These are phyloP conservation scores for Tricholoma matsutake DNA, from an alignment of 768 basidiomycete genomes.

Conservation along the genomic window DNA sequence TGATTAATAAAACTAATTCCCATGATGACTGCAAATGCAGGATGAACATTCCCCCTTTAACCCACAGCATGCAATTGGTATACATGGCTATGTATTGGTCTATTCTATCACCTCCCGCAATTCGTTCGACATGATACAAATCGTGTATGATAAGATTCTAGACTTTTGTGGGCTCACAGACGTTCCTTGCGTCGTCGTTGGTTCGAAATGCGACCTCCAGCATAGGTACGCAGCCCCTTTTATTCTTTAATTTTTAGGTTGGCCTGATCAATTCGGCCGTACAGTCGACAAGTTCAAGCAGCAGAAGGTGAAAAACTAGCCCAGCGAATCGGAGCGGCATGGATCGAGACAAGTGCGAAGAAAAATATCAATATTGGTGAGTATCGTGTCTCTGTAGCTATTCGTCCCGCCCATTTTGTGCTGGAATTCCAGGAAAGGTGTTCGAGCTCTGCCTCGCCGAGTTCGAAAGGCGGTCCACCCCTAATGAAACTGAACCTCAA, in stretches of 20 bases:
- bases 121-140: conserved; percentile 93
- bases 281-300: conserved; percentile 67
- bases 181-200: conserved; percentile 93
- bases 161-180: conserved; percentile 84
- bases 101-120: conserved; percentile 88
- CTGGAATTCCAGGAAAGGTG: conserved; percentile 56
- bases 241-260: neutral
- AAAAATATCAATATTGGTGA: conserved; percentile 82
- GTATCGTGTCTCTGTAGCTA: conserved; percentile 30
- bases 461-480: conserved; percentile 71
- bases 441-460: conserved; percentile 83
- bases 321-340: conserved; percentile 67
- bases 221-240: conserved; percentile 52
- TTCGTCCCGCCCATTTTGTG: conserved; percentile 1
- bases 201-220: conserved; percentile 84
- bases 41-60: conserved; percentile 96
- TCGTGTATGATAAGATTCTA: conserved; percentile 94
- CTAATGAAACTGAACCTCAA: conserved; percentile 42
- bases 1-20: neutral
- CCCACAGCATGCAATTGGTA: conserved; percentile 91
- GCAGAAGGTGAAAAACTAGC: conserved; percentile 78
- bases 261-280: conserved; percentile 2
- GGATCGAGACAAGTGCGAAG: conserved; percentile 89
- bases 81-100: conserved; percentile 95
- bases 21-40: conserved; percentile 33